Base-by-base conservation (phyloP, 2,329 filamentous ascomycete genomes). In the Purpureocillium lavendulum region DNA sequence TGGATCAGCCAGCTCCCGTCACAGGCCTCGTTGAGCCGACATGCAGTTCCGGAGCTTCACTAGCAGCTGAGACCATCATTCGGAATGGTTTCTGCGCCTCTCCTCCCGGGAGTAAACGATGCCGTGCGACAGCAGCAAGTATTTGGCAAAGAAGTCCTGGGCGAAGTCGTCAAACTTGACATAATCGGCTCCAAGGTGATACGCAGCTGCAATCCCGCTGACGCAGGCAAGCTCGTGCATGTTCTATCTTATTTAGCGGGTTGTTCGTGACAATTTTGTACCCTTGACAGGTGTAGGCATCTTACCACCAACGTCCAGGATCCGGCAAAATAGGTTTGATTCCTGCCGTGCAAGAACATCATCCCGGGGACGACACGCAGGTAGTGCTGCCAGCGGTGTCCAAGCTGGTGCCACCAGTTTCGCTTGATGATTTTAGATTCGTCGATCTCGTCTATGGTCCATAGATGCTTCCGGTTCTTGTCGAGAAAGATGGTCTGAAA, bases 151-250 rank as follows among this genome's bases (percentile, higher is more conserved):
- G 44, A 71, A 65, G 33, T 68, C 59, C 42, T 68, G 60, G 0
- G 65, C 67, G 46, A 70, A 58, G 61, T 71, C 64, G 50, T 82
- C 77, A 12, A 83, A 66, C 43, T 72, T 73, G 2, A 66, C 64
- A 49, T 86, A 86, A 2, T 69, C 64, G 0, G 81, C 82, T 1
- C 82, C 83, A 0, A 86, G 62, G 35, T 77, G 73, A 39, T 83
- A 82, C 0, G 82, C 83, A 2, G 82, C 82, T 4, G 80, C 77
- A 35, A 86, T 83, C 0, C 82, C 82, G 40, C 73, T 78, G 36
- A 87, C 79, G 41, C 80, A 79, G 2, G 82, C 83, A 9, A 84
- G 67, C 51, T 87, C 82, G 49, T 87, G 77, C 49, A 78, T 77
- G 46, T 81, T 81, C 74, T 74, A 42, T 13, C 21, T 5, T 10